A percentile compares a stretch with the other conserved stretches of the same genome.
phyloP scores from a whole-genome alignment of 1,139 yeast species.

The Insectozyma bohioensis region DNA sequence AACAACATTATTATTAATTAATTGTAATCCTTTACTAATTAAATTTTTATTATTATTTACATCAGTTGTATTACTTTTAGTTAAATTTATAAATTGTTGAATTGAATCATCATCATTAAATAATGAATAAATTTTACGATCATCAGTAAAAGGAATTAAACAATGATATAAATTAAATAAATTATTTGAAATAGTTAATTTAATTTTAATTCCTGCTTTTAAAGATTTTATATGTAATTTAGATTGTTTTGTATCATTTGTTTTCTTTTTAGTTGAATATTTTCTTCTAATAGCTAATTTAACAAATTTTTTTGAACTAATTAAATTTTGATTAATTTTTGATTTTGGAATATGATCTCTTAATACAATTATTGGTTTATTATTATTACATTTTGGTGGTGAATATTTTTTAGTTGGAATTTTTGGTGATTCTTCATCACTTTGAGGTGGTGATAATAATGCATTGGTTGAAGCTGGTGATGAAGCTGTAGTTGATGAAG shows the following conservation, averaged over 20 bases:
- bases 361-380: conserved; percentile 8
- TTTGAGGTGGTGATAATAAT: conserved; percentile 3
- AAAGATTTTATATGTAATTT: conserved; percentile 52
- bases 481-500: conserved; percentile 1
- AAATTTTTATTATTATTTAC: conserved; percentile 13
- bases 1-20: conserved; percentile 39
- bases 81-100: not conserved
- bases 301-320: conserved; percentile 27
- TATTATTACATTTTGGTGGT: not conserved
- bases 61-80: not conserved
- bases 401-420: not conserved
- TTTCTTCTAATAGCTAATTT: conserved; percentile 44
- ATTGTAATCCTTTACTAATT: conserved; percentile 27
- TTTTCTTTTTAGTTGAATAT: conserved; percentile 20
- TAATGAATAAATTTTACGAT: conserved; percentile 15
- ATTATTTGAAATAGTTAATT: conserved; percentile 46
- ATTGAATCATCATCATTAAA: conserved; percentile 9
- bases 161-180: conserved; percentile 43
- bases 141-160: conserved; percentile 34
- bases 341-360: conserved; percentile 21
- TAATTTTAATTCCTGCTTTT: conserved; percentile 52
- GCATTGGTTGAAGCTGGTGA: not conserved
- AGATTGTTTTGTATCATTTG: conserved; percentile 14
- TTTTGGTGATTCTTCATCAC: conserved; percentile 3
- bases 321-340: conserved; percentile 23